A percentile compares a stretch with the other conserved stretches of the same genome.
These are phyloP conservation scores for Centella asiatica DNA, from an alignment of 129 eudicot species.

Conservation along the genomic window DNA sequence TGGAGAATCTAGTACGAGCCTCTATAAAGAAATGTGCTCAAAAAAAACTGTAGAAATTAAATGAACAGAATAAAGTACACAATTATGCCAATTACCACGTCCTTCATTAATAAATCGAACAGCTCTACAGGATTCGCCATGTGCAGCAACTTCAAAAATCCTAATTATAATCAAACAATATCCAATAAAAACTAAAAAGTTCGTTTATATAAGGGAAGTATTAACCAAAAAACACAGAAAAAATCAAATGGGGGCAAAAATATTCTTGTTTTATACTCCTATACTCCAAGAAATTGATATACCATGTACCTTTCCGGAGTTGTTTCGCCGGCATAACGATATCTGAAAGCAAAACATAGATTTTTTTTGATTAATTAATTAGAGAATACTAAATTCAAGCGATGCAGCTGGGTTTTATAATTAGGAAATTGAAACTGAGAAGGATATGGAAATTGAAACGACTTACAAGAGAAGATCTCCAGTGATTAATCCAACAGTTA, in stretches of 20 bases:
- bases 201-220: no score
- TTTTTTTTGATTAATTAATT: conserved; percentile 6
- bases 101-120: conserved; percentile 87
- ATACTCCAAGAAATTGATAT: not conserved
- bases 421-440: not conserved
- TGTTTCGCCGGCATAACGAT: conserved; percentile 43
- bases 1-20: conserved; percentile 1
- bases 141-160: conserved; percentile 73
- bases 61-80: not conserved
- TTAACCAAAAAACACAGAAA: no score
- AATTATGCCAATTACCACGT: conserved; percentile 43
- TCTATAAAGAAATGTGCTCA: not conserved
- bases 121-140: conserved; percentile 77
- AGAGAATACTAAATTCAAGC: not conserved
- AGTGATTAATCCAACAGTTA: conserved; percentile 47
- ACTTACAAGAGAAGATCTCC: conserved; percentile 49
- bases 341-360: conserved; percentile 20
- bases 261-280: no score
- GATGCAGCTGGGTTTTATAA: not conserved
- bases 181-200: not conserved
- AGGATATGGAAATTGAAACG: not conserved
- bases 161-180: conserved; percentile 24
- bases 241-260: not conserved
- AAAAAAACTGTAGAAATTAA: not conserved
- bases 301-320: conserved; percentile 28